A percentile compares a stretch with the other conserved stretches of the same genome.
These are phyloP conservation scores for Globisporangium megalacanthum DNA, from an alignment of 352 stramenopile species.

Conservation along the genomic window DNA sequence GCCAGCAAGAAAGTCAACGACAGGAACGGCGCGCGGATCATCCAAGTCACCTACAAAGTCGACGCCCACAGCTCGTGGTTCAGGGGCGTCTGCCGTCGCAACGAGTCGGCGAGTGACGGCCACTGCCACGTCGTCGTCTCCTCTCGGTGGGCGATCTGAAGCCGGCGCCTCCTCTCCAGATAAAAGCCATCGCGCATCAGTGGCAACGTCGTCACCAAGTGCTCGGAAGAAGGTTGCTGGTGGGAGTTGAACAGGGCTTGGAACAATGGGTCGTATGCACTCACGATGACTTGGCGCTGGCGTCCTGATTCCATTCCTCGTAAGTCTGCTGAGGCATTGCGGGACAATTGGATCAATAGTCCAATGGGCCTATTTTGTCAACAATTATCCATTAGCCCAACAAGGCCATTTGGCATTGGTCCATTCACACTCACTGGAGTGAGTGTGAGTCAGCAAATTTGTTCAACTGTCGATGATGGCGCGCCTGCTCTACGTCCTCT, in stretches of 20 bases:
- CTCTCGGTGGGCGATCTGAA: background rate
- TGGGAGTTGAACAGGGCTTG: no score
- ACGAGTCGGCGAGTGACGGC: conserved; percentile 10
- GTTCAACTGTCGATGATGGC: conserved; percentile 8
- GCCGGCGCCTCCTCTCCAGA: background rate
- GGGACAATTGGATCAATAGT: no score
- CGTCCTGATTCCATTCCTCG: no score
- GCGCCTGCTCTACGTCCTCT: conserved; percentile 77
- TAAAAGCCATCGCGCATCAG: conserved; percentile 6
- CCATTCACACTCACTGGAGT: no score
- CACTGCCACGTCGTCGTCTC: background rate
- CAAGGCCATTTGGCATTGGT: no score
- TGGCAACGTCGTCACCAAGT: background rate
- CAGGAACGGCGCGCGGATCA: background rate
- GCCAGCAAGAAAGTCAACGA: background rate
- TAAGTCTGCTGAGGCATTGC: no score
- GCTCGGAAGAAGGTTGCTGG: background rate
- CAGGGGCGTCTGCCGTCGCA: conserved; percentile 1
- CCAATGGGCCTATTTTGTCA: no score
- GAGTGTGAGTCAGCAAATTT: no score
- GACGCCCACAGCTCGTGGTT: conserved; percentile 7
- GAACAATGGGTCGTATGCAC: no score
- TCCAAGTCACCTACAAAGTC: conserved; percentile 8
- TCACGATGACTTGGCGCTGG: no score
- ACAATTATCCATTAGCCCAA: no score